Base-by-base conservation (phyloP, 306 rosid species). In the Abrus precatorius region DNA sequence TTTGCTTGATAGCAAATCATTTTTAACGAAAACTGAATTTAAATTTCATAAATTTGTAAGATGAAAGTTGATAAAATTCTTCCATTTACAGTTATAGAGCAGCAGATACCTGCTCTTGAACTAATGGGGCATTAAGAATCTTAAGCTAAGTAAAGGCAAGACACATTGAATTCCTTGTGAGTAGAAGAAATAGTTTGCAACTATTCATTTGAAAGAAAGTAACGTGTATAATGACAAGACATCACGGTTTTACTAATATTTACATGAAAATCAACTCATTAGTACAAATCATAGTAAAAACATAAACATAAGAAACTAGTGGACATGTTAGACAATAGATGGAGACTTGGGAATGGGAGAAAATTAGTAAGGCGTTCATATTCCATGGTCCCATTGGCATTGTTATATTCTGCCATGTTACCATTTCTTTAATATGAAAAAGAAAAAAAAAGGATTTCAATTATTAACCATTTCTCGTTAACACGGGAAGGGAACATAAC, bases 81-180 rank as follows among this genome's bases (percentile, higher is more conserved):
- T 36, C 4, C 34, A 65, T 11, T 65, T n/a, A 36, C 48, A 14
- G 49, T 38, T 36, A 61, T 4, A 33, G 27, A 32, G 44, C 43
- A 61, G 71, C 0, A 43, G 52, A 12, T 29, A 36, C 69, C 33
- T 63, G 34, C 33, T 65, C 1, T 65, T 65, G 33, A 65, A 65
- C 50, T n/a, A 7, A 36, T 65, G 33, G 34, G 7, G 50, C 44
- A 43, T 20, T 40, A 6, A 43, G 69, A 63, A 36, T 63, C 69
- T 63, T 63, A 63, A 34, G 69, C 45, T 59, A 9, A 59, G 65
- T 61, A 61, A 61, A 57, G 33, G 67, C 44, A 32, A 63, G 10
- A 63, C 6, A 65, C 20, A 41, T n/a, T 40, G 4, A 41, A 65
- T 6, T 20, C 4, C 20, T 65, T 2, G 9, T 34, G 30, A 8